Conservation (phyloP, 306 rosid genomes). For the Trifolium pratense region DNA sequence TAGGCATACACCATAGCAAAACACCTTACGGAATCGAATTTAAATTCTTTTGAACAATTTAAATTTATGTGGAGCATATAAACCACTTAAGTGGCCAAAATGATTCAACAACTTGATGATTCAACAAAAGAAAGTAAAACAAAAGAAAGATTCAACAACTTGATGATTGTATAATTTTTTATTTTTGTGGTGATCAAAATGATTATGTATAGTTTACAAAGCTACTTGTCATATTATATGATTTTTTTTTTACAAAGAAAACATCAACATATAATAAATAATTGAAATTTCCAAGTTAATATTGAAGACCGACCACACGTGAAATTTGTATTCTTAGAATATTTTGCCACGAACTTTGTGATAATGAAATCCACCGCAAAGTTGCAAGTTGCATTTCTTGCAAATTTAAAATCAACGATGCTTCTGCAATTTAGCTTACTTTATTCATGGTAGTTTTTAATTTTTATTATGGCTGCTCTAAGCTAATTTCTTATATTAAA, state of each 20-base stretch:
- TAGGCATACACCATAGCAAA: too few species aligned
- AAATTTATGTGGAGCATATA: too few species aligned
- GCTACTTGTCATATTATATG: slow-evolving; percentile 31
- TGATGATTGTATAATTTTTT: slow-evolving; percentile 13
- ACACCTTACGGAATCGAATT: too few species aligned
- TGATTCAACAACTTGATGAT: too few species aligned
- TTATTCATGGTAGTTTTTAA: slow-evolving; percentile 11
- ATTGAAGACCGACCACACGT: slow-evolving; percentile 42
- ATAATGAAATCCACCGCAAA: slow-evolving; percentile 50
- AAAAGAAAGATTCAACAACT: neutral
- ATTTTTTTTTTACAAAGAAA: neutral
- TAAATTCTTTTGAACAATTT: too few species aligned
- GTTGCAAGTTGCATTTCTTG: slow-evolving; percentile 42
- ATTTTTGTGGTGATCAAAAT: neutral
- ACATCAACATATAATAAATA: neutral
- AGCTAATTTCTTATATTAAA: slow-evolving; percentile 38
- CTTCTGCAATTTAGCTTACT: slow-evolving; percentile 38
- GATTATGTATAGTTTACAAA: neutral
- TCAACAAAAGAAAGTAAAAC: neutral
- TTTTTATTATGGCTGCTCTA: slow-evolving; percentile 21
- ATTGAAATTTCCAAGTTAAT: slow-evolving; percentile 36
- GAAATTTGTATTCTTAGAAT: slow-evolving; percentile 41
- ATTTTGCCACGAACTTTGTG: slow-evolving; percentile 38
- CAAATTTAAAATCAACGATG: slow-evolving; percentile 35
- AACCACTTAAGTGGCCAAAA: too few species aligned